Evolutionary conservation across 2,329 filamentous ascomycete species (phyloP), one percentile per base, ranked within the genome.

Genomic region (Metarhizium album): DNA sequence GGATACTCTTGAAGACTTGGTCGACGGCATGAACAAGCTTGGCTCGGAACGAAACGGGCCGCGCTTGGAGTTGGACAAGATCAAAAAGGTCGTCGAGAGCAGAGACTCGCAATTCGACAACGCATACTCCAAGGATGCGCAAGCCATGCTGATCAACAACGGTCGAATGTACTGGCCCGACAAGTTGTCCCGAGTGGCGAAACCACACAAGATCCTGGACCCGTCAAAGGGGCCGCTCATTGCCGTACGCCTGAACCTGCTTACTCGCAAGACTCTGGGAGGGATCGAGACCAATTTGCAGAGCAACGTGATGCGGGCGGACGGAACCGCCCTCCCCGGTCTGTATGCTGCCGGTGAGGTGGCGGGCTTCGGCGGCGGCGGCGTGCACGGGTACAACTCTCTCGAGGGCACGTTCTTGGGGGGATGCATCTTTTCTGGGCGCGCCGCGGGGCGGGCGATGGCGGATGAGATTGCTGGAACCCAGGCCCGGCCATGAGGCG

Each of bases 341-440:
- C 57, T 83, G 14, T 83, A 81, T 50, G 78, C 79, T 1, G 79
- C 79, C 0, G 79, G 79, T 5, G 79, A 83, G 59, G 76, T 68
- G 1, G 78, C 79, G 0, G 79, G 79, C 0, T 83, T 83, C 52
- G 79, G 79, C 0, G 79, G 80, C 2, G 79, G 79, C 2, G 79
- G 80, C 16, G 75, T 82, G 1, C 80, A 83, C 55, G 80, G 79
- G 0, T 82, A 83, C 57, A 80, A 70, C 56, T 76, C 79, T 1
- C 72, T 83, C 35, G 79, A 83, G 61, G 79, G 80, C 1, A 82
- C 79, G 0, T 83, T 83, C 58, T 57, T 83, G 3, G 79, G 79
- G 14, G 79, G 79, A 0, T 83, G 79, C 52, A 81, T 83, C 56
- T 83, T 83, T 57, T 82, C 79, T 0, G 79, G 80, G 0, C 65